Conservation (phyloP, 2,329 filamentous ascomycete genomes). For the Leptographium lundbergii region DNA sequence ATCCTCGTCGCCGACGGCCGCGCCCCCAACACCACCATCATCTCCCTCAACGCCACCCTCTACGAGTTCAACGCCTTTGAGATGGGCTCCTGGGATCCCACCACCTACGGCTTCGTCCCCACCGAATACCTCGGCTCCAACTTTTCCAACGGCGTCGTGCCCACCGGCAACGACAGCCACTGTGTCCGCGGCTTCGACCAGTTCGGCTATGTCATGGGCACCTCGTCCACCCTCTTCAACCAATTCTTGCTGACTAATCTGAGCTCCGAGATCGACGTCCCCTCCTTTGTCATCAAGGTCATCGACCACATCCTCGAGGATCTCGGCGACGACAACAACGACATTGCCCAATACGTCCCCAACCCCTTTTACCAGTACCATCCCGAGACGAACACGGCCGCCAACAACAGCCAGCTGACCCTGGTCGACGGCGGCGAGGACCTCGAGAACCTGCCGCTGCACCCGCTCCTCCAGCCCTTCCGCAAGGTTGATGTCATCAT, state of each 20-base stretch:
- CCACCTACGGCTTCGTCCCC: slow-evolving; percentile 45
- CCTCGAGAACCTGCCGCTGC: slow-evolving; percentile 38
- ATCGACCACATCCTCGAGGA: slow-evolving; percentile 37
- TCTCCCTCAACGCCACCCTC: slow-evolving; percentile 43
- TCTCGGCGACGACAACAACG: slow-evolving; percentile 40
- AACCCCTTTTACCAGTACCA: slow-evolving; percentile 50
- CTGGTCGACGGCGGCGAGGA: slow-evolving; percentile 38
- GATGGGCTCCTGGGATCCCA: slow-evolving; percentile 50
- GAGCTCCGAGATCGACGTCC: slow-evolving; percentile 26
- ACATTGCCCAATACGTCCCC: slow-evolving; percentile 38
- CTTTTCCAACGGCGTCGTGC: slow-evolving; percentile 41
- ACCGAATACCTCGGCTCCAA: slow-evolving; percentile 48
- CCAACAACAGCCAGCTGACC: slow-evolving; percentile 24
- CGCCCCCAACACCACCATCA: slow-evolving; percentile 27
- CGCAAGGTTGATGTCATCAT: slow-evolving; percentile 50
- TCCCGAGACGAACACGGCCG: slow-evolving; percentile 21
- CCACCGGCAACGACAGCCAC: slow-evolving; percentile 30
- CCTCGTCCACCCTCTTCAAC: slow-evolving; percentile 77
- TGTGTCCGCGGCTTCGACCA: slow-evolving; percentile 78
- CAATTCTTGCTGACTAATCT: slow-evolving; percentile 56
- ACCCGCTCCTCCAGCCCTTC: slow-evolving; percentile 34
- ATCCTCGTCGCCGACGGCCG: slow-evolving; percentile 37
- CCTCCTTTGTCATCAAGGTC: slow-evolving; percentile 35
- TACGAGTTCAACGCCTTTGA: slow-evolving; percentile 57
- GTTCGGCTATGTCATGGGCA: slow-evolving; percentile 73